phyloP scores from a whole-genome alignment of 148 eudicot species.

The Rheum nobile region DNA sequence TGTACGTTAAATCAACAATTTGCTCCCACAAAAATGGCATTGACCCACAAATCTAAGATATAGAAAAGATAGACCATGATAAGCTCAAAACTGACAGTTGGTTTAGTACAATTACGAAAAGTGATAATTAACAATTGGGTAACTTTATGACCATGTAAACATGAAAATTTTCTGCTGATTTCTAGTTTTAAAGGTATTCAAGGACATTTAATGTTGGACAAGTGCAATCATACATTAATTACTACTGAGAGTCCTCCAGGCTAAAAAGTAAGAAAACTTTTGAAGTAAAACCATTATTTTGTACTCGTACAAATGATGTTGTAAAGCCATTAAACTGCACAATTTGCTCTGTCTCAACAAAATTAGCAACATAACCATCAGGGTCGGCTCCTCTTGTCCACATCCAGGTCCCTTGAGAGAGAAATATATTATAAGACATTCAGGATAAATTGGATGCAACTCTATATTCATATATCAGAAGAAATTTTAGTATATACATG shows the following conservation, averaged over 20 bases:
- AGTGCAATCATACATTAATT: neutral
- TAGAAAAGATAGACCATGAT: neutral
- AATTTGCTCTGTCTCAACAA: slow-evolving; percentile 91
- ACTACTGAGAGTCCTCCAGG: neutral
- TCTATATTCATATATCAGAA: neutral
- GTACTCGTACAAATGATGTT: slow-evolving; percentile 90
- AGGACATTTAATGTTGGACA: neutral
- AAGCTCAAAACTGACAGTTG: neutral
- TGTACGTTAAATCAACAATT: slow-evolving; percentile 90
- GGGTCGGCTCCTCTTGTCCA: slow-evolving; percentile 99
- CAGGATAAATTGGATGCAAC: neutral
- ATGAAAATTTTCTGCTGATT: neutral
- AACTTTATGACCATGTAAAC: neutral
- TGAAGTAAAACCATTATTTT: neutral
- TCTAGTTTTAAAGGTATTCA: neutral
- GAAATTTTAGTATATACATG: neutral
- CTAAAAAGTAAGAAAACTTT: neutral
- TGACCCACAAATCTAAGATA: slow-evolving; percentile 81
- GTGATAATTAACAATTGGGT: neutral
- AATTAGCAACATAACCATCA: slow-evolving; percentile 95
- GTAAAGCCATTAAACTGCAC: slow-evolving; percentile 62
- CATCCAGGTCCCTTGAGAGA: slow-evolving; percentile 74
- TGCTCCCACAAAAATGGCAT: slow-evolving; percentile 96
- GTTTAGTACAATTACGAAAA: neutral
- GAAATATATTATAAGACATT: neutral